Conservation (phyloP, 2,329 filamentous ascomycete genomes). For the Hypoxylon sp. region DNA sequence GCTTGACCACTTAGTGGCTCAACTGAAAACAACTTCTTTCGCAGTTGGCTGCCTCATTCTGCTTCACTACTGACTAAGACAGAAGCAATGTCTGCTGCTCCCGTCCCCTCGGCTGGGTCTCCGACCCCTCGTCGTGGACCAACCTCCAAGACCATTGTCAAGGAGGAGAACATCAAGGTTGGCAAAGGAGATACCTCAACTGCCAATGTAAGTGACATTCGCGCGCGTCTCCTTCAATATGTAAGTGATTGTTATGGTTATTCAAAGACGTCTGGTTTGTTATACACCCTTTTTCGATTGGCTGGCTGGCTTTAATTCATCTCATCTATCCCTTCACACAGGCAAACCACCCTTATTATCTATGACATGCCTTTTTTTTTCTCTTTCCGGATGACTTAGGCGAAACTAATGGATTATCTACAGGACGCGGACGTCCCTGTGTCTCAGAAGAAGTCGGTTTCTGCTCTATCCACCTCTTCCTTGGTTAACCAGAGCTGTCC, state of each 20-base stretch:
- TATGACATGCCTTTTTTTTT: not conserved
- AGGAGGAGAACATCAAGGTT: slow-evolving; percentile 58
- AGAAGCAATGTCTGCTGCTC: slow-evolving; percentile 58
- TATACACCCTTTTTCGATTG: slow-evolving; percentile 8
- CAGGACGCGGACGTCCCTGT: slow-evolving; percentile 47
- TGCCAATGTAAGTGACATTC: slow-evolving; percentile 54
- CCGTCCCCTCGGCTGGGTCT: slow-evolving; percentile 59
- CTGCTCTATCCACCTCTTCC: slow-evolving; percentile 67
- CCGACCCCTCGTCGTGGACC: slow-evolving; percentile 58
- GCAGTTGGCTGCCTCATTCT: slow-evolving; percentile 18
- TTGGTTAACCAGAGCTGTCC: slow-evolving; percentile 67
- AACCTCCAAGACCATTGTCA: slow-evolving; percentile 52
- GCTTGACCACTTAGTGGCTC: slow-evolving; percentile 47
- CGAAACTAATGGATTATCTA: slow-evolving; percentile 18
- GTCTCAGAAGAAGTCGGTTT: slow-evolving; percentile 61
- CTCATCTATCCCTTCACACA: slow-evolving; percentile 15
- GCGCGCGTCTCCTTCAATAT: slow-evolving; percentile 50
- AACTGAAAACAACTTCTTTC: slow-evolving; percentile 28
- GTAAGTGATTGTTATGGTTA: slow-evolving; percentile 51
- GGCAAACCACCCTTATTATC: slow-evolving; percentile 1
- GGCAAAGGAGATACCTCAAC: slow-evolving; percentile 56
- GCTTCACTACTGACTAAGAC: slow-evolving; percentile 28
- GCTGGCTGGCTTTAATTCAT: slow-evolving; percentile 14
- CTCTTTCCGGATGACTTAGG: slow-evolving; percentile 2
- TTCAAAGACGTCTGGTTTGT: slow-evolving; percentile 8